Evolutionary conservation across 2,329 filamentous ascomycete genomes (phyloP).

Genomic region (Colletotrichum camelliae): DNA sequence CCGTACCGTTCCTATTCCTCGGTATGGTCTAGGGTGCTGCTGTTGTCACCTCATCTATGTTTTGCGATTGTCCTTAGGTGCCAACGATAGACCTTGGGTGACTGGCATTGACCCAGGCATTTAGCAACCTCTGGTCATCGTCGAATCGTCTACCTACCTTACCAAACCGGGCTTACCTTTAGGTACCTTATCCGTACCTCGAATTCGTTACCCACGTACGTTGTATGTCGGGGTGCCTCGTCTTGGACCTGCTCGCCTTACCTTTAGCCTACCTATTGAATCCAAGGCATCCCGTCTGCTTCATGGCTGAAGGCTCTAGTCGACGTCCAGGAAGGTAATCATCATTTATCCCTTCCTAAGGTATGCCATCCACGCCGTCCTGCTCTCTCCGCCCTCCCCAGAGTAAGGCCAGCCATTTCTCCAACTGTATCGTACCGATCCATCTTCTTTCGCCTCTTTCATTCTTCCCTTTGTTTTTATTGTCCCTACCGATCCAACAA

Average conservation of each 20-base stretch:
- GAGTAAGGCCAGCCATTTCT: not conserved
- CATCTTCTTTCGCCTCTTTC: not conserved
- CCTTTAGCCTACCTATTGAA: not conserved
- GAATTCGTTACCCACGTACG: not conserved
- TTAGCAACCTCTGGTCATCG: not conserved
- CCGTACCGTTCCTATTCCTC: not conserved
- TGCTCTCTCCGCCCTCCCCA: not conserved
- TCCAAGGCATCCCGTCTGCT: not conserved
- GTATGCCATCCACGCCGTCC: not conserved
- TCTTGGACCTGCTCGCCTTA: not conserved
- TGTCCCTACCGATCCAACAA: not conserved
- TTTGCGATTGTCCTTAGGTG: not conserved
- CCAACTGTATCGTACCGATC: not conserved
- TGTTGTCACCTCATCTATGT: not conserved
- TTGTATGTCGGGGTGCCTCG: not conserved
- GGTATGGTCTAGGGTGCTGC: not conserved
- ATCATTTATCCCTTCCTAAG: not conserved
- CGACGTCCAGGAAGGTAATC: not conserved
- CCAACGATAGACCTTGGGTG: not conserved
- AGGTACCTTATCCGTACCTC: not conserved
- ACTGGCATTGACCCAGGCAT: not conserved
- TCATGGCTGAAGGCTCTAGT: not conserved
- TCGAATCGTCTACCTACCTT: not conserved
- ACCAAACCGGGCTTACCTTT: not conserved
- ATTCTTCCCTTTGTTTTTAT: not conserved